Base-by-base conservation (phyloP, 2,329 filamentous ascomycete species). In the Penicillium sp. region DNA sequence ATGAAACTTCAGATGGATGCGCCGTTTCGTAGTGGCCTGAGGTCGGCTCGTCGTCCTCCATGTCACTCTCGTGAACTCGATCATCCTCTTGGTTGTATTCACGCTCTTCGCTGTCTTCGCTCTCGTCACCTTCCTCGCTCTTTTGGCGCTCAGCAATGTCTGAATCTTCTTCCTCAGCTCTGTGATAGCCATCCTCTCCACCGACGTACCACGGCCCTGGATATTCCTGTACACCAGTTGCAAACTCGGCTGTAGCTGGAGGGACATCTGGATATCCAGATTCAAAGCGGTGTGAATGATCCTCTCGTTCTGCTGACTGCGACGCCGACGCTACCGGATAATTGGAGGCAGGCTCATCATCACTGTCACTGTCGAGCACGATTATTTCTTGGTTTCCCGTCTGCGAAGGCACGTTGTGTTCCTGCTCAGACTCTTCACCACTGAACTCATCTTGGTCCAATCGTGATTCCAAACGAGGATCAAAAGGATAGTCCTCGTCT, bases 361-460 rank as follows among this genome's bases (percentile, higher is more conserved):
- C 74, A 54, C 74, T 77, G 55, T 77, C 76, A 57, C 75, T 77
- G 56, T 77, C 76, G 15, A 78, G 45, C 27, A 77, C 72, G 50
- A 78, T 77, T 38, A 78, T 58, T 59, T 78, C 76, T 2, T 47
- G 55, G 17, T 68, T 68, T 17, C 54, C 56, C 15, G 40, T 50
- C 42, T 51, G 55, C 31, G 56, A 49, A 19, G 45, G 37, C 31
- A 41, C 21, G 23, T 21, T 25, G 12, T 48, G 21, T n/a, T 53
- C 33, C 33, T 59, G 50, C 17, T 62, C 57, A 4, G 41, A 59
- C 1, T 58, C 57, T 33, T 52, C 62, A 6, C 62, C 65, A 25
- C 65, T 41, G 31, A 54, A 60, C 23, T 60, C 58, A 50, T 60
- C 59, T 46, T 66, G 31, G 19, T 47, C 56, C 17, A 27, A 40